Evolutionary conservation across 2,329 filamentous ascomycete genomes (phyloP), one percentile per base, ranked within the genome.

Genomic region (Microdochium bolleyi): DNA sequence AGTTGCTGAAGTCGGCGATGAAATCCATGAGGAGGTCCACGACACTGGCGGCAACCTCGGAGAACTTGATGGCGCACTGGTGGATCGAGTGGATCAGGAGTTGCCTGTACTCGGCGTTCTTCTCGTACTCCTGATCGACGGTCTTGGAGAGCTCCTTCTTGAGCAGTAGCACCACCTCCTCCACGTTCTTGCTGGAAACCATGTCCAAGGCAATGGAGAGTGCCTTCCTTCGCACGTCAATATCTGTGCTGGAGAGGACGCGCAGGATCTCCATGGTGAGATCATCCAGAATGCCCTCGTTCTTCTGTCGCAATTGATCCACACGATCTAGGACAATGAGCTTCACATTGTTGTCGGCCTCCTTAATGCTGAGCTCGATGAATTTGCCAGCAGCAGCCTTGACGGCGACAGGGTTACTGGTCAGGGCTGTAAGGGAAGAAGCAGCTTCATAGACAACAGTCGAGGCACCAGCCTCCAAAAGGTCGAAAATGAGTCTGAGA

Each of bases 101-200:
- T 64, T 95, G 92, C 61, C 94, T 88, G 71, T 96, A 96, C 71
- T 96, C 92, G 66, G 84, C 84, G 72, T 95, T 96, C 83, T 97
- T 97, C 76, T 99, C 94, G 73, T 96, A 97, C 70, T 96, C 92
- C 70, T 97, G 92, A 64, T 99, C 92, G 46, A 97, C 90, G 0
- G 94, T 99, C 79, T 97, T 99, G 57, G 90, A 85, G 25, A 99
- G 82, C 67, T 99, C 94, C 70, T 99, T 99, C 77, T 99, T 99
- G 55, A 99, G 78, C 1, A 99, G 79, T 64, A 97, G 82, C 22
- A 99, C 89, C 14, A 99, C 94, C 65, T 99, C 94, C 67, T 97
- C 94, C 7, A 99, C 92, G 59, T 99, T 99, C 75, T 96, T 95
- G 80, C 92, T 96, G 0, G 92, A 94, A 4, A 99, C 90, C 94